Conservation (phyloP, 2,329 filamentous ascomycete genomes). For the Colletotrichum cereale region DNA sequence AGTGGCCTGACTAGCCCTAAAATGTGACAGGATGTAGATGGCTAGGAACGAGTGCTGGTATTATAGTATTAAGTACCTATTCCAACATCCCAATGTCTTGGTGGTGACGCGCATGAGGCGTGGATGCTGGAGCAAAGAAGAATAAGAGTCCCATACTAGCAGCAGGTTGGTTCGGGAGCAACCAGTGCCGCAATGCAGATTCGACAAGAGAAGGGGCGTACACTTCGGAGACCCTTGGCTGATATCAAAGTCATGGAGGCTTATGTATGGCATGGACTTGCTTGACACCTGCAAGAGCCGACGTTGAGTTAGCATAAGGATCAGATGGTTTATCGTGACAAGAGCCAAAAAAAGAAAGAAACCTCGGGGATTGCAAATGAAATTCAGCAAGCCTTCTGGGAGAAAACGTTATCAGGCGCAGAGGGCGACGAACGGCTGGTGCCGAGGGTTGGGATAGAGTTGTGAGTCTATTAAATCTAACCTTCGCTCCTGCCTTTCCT, state of each 20-base stretch:
- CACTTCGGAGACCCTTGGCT: background rate
- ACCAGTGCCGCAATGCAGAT: background rate
- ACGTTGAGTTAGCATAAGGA: constrained; percentile 14
- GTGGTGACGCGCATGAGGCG: constrained; percentile 13
- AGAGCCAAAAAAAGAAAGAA: constrained; percentile 34
- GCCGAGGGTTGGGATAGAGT: constrained; percentile 16
- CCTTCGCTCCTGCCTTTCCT: constrained; percentile 2
- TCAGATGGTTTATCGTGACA: constrained; percentile 29
- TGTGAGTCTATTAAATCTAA: constrained; percentile 25
- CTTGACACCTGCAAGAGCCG: constrained; percentile 33
- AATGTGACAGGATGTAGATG: background rate
- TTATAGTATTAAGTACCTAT: constrained; percentile 1
- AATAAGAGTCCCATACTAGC: background rate
- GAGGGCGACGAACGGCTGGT: constrained; percentile 18
- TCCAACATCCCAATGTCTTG: constrained; percentile 13
- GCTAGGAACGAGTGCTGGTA: background rate
- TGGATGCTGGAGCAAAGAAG: background rate
- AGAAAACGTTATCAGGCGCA: constrained; percentile 25
- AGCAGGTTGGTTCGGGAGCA: constrained; percentile 3
- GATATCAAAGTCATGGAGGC: constrained; percentile 1
- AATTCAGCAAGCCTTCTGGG: constrained; percentile 14
- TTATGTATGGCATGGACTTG: constrained; percentile 17
- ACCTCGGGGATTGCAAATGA: constrained; percentile 1
- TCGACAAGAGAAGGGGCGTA: background rate
- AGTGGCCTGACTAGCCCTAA: constrained; percentile 6